These are phyloP conservation scores for Cystobasidium slooffiae DNA, from an alignment of 1,284 basidiomycete genomes.

Conservation along the genomic window DNA sequence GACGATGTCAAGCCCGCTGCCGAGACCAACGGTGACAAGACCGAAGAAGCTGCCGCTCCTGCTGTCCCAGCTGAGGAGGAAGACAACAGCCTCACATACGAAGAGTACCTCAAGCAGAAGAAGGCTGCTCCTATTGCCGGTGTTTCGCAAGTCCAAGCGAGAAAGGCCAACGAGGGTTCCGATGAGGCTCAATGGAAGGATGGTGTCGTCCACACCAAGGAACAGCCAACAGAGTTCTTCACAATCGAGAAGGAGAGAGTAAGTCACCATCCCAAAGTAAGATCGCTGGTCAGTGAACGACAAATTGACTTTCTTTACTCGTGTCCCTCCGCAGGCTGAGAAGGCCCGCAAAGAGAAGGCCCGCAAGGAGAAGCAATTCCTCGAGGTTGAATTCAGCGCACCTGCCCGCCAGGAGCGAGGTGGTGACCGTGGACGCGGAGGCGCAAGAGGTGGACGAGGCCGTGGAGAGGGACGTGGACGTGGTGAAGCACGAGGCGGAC, in stretches of 20 bases:
- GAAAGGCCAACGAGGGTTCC: constrained; percentile 52
- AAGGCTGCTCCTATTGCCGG: constrained; percentile 47
- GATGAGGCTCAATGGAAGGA: constrained; percentile 49
- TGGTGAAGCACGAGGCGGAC: constrained; percentile 32
- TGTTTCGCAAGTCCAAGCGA: constrained; percentile 48
- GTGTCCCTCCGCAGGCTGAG: constrained; percentile 43
- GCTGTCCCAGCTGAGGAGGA: constrained; percentile 50
- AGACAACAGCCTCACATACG: constrained; percentile 55
- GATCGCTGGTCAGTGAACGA: not conserved
- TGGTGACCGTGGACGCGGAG: constrained; percentile 41
- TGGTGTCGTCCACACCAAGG: constrained; percentile 43
- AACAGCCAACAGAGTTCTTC: constrained; percentile 23
- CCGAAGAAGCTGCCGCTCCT: constrained; percentile 48
- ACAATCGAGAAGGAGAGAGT: constrained; percentile 37
- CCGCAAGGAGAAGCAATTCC: constrained; percentile 52
- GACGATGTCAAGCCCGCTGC: constrained; percentile 43
- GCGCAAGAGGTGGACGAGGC: constrained; percentile 45
- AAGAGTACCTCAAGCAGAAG: constrained; percentile 52
- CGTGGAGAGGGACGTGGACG: constrained; percentile 48
- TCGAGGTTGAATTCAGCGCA: constrained; percentile 51
- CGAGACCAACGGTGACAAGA: constrained; percentile 31
- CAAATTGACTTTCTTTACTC: not conserved
- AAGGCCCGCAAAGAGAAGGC: constrained; percentile 47
- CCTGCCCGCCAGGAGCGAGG: constrained; percentile 37
- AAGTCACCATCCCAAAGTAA: not conserved